These are phyloP conservation scores for Pythium dissotocum DNA, from an alignment of 352 stramenopile species.

Conservation along the genomic window DNA sequence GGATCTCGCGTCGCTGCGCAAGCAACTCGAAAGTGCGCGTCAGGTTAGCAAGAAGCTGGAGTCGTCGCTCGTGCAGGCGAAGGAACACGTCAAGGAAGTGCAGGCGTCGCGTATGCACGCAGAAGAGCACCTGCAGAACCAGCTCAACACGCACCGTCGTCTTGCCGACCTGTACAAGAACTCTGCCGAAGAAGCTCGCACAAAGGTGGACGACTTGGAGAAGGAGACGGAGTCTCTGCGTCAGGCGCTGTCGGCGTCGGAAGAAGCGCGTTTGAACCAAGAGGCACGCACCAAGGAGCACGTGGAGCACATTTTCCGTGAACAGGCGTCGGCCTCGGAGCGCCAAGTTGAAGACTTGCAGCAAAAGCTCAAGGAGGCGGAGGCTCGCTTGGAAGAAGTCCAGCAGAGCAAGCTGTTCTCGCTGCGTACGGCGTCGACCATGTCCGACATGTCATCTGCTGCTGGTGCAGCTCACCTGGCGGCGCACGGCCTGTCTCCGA, in stretches of 20 bases:
- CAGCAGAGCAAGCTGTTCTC: conserved; percentile 66
- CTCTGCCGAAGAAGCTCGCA: conserved; percentile 51
- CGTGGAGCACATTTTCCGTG: conserved; percentile 72
- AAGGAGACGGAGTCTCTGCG: conserved; percentile 56
- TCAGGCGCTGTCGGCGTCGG: conserved; percentile 52
- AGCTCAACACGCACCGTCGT: conserved; percentile 66
- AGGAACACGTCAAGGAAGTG: conserved; percentile 72
- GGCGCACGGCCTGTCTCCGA: conserved; percentile 73
- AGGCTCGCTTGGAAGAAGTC: conserved; percentile 55
- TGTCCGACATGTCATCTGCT: conserved; percentile 61
- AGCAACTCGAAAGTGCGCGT: conserved; percentile 59
- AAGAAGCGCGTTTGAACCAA: conserved; percentile 62
- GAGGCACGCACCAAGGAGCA: conserved; percentile 69
- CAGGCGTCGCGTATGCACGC: conserved; percentile 60
- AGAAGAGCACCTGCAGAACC: conserved; percentile 64
- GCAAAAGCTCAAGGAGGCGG: conserved; percentile 50
- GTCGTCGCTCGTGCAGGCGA: conserved; percentile 53
- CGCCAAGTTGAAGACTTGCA: conserved; percentile 56
- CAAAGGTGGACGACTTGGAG: conserved; percentile 57
- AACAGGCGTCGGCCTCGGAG: conserved; percentile 63
- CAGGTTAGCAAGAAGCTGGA: conserved; percentile 72
- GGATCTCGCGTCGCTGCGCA: conserved; percentile 17
- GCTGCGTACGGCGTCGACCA: conserved; percentile 48
- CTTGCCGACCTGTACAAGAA: conserved; percentile 78
- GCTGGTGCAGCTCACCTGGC: conserved; percentile 67